These are phyloP conservation scores for Chalciporus piperatoides DNA, from an alignment of 1,284 basidiomycete genomes.

Conservation along the genomic window DNA sequence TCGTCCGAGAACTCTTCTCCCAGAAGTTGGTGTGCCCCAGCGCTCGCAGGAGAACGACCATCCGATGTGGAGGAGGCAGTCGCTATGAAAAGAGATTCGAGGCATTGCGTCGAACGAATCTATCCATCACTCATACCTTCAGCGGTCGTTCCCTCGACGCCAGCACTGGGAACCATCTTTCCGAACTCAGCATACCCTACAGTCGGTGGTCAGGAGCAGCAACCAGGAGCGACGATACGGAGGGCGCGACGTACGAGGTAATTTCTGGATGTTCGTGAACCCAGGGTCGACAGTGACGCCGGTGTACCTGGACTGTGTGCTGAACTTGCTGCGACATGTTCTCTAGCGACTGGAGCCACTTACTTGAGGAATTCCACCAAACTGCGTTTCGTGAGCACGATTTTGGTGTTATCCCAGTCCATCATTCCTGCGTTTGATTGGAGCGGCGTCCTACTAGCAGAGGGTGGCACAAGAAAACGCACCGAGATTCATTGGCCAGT, in stretches of 20 bases:
- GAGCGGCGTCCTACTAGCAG: neutral
- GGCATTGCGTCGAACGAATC: neutral
- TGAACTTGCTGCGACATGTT: slow-evolving; percentile 20
- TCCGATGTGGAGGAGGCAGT: neutral
- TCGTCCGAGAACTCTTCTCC: slow-evolving; percentile 29
- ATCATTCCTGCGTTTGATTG: slow-evolving; percentile 51
- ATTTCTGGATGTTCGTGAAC: slow-evolving; percentile 64
- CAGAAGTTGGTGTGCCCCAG: slow-evolving; percentile 16
- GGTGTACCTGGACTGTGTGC: slow-evolving; percentile 46
- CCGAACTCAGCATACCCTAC: slow-evolving; percentile 35
- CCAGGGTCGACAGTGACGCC: slow-evolving; percentile 71
- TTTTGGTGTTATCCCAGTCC: slow-evolving; percentile 69
- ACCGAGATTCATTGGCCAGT: slow-evolving; percentile 67
- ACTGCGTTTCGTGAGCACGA: slow-evolving; percentile 70
- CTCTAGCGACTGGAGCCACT: slow-evolving; percentile 21
- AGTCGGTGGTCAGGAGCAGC: slow-evolving; percentile 37
- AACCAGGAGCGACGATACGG: neutral
- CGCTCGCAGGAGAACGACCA: neutral
- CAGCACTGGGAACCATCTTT: slow-evolving; percentile 22
- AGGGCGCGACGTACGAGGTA: slow-evolving; percentile 51
- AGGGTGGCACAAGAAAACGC: slow-evolving; percentile 15
- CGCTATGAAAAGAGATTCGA: slow-evolving; percentile 3
- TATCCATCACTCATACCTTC: slow-evolving; percentile 8
- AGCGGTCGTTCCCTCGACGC: slow-evolving; percentile 7
- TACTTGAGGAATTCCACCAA: slow-evolving; percentile 73